phyloP scores from a whole-genome alignment of 2,329 filamentous ascomycete genomes.

The Paracamarosporium sp. region DNA sequence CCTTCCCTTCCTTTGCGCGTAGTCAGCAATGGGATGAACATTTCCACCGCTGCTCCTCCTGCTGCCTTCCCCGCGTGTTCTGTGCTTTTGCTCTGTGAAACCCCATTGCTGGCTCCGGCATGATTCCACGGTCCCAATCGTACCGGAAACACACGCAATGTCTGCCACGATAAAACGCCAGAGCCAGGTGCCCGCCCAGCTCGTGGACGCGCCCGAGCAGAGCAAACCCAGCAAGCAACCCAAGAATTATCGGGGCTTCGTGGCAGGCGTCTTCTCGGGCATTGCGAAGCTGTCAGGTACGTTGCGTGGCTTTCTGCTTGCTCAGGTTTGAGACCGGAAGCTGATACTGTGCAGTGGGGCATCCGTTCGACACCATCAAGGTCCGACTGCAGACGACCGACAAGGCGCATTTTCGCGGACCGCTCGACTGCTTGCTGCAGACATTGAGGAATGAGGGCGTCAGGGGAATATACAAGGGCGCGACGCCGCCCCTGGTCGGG shows the following conservation, averaged over 20 bases:
- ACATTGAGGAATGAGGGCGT: constrained; percentile 88
- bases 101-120: constrained; percentile 1
- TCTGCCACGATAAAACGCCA: constrained; percentile 41
- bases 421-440: constrained; percentile 82
- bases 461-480: constrained; percentile 89
- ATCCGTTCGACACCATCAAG: constrained; percentile 94
- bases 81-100: background rate
- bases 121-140: constrained; percentile 7
- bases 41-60: constrained; percentile 6
- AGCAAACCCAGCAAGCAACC: constrained; percentile 28
- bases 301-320: constrained; percentile 26
- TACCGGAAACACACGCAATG: constrained; percentile 32
- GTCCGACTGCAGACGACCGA: constrained; percentile 91
- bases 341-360: constrained; percentile 57
- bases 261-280: constrained; percentile 94
- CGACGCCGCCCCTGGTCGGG: constrained; percentile 87
- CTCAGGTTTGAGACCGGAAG: background rate
- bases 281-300: constrained; percentile 86
- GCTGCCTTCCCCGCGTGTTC: background rate
- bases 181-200: constrained; percentile 33
- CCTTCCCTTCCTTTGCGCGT: background rate
- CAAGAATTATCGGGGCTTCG: constrained; percentile 90
- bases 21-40: constrained; percentile 14
- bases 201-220: constrained; percentile 34
- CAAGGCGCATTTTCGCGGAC: constrained; percentile 78